A percentile compares a stretch with the other conserved stretches of the same genome.
Evolutionary conservation across 2,329 filamentous ascomycete species (phyloP).

Genomic region (Beauveria medogensis): DNA sequence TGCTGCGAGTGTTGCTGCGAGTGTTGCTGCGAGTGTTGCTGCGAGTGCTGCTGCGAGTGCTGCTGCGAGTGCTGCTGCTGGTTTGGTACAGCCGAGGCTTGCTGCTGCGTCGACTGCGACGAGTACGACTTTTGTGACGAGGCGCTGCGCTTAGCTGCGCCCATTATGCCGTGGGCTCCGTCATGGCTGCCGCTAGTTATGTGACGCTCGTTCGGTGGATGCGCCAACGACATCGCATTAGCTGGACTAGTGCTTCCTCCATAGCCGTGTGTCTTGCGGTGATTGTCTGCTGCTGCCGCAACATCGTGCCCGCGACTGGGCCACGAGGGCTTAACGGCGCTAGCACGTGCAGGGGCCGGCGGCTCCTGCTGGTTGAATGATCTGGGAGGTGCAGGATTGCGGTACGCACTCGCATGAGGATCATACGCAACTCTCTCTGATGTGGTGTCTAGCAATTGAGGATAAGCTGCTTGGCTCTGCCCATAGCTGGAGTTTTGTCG

Average conservation of each 20-base stretch:
- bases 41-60: not conserved
- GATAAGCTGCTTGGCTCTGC: not conserved
- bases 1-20: no score
- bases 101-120: not conserved
- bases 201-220: not conserved
- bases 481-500: slow-evolving; percentile 2
- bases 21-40: not conserved
- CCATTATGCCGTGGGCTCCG: not conserved
- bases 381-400: not conserved
- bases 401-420: not conserved
- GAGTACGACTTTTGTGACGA: not conserved
- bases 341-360: not conserved
- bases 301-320: not conserved
- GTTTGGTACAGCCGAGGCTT: not conserved
- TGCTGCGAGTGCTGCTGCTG: not conserved
- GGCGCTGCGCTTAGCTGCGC: not conserved
- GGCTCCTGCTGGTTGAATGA: not conserved
- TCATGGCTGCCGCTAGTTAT: not conserved
- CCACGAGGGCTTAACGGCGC: not conserved
- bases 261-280: not conserved
- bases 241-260: not conserved
- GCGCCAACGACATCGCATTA: not conserved
- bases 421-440: not conserved
- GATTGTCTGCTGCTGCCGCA: not conserved
- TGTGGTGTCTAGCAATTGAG: not conserved